Evolutionary conservation across 2,329 filamentous ascomycete species (phyloP).

Genomic region (Trichoderma sp.): DNA sequence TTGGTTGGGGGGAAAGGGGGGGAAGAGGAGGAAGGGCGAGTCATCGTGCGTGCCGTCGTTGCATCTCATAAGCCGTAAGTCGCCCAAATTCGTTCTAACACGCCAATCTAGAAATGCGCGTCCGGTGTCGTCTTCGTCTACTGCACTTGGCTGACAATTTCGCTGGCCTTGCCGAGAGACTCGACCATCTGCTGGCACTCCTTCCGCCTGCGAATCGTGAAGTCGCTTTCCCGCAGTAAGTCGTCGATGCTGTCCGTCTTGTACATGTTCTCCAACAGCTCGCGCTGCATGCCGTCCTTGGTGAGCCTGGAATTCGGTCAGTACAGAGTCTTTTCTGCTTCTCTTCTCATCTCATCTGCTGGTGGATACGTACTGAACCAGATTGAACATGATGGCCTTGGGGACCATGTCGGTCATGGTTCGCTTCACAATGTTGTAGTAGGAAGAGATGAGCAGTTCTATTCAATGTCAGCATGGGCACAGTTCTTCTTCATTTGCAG

Average conservation of each 20-base stretch:
- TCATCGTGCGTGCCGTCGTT: constrained; percentile 21
- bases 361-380: constrained; percentile 75
- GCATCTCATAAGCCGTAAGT: constrained; percentile 27
- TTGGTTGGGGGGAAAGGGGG: constrained; percentile 29
- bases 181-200: constrained; percentile 99
- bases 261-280: constrained; percentile 98
- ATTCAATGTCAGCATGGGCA: constrained; percentile 30
- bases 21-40: constrained; percentile 10
- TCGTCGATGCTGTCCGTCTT: constrained; percentile 87
- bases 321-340: background rate
- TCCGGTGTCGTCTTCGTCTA: constrained; percentile 39
- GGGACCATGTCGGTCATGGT: constrained; percentile 99
- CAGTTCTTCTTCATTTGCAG: background rate
- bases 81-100: constrained; percentile 18
- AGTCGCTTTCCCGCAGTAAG: constrained; percentile 95
- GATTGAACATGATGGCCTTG: constrained; percentile 97
- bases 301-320: constrained; percentile 64
- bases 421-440: constrained; percentile 96
- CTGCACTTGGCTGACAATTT: constrained; percentile 87
- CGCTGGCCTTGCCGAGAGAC: constrained; percentile 81
- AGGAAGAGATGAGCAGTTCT: constrained; percentile 94
- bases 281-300: constrained; percentile 98
- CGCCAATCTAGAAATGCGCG: constrained; percentile 25
- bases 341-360: too few relatives aligned
- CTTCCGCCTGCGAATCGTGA: constrained; percentile 90